These are phyloP conservation scores for Collybiopsis luxurians DNA, from an alignment of 768 basidiomycete genomes.

Conservation along the genomic window DNA sequence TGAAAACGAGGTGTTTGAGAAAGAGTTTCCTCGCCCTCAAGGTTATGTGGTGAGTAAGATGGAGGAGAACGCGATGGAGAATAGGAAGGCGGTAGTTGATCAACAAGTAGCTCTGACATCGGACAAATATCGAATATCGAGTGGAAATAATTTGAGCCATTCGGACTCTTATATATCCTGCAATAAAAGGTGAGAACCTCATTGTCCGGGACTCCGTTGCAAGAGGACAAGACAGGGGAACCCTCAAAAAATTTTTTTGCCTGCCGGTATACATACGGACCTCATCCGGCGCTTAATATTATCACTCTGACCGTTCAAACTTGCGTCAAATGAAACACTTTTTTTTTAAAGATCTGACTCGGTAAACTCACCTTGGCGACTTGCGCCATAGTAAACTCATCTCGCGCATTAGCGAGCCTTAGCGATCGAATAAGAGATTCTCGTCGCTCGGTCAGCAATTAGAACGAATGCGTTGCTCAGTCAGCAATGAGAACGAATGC, in stretches of 20 bases:
- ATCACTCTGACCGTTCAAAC: not conserved
- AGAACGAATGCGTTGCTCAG: no score
- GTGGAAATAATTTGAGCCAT: not conserved
- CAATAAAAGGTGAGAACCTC: not conserved
- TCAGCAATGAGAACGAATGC: no score
- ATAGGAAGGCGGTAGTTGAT: conserved; percentile 2
- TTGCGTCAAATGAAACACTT: no score
- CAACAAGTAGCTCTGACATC: not conserved
- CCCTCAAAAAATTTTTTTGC: conserved; percentile 1
- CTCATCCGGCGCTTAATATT: conserved; percentile 6
- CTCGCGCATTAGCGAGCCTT: no score
- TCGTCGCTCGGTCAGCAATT: no score
- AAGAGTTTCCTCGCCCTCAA: conserved; percentile 1
- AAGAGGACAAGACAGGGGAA: not conserved
- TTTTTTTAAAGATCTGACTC: no score
- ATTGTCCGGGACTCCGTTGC: no score
- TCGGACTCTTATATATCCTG: not conserved
- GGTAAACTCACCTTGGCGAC: no score
- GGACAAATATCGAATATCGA: no score
- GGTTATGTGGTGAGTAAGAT: not conserved
- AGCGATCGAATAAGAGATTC: no score
- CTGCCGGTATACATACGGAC: not conserved
- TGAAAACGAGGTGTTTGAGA: conserved; percentile 2
- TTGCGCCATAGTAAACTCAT: no score
- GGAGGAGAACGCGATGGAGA: conserved; percentile 3